Base-by-base conservation (phyloP, 2,329 filamentous ascomycete genomes). In the Neofusicoccum kwambonambiense region DNA sequence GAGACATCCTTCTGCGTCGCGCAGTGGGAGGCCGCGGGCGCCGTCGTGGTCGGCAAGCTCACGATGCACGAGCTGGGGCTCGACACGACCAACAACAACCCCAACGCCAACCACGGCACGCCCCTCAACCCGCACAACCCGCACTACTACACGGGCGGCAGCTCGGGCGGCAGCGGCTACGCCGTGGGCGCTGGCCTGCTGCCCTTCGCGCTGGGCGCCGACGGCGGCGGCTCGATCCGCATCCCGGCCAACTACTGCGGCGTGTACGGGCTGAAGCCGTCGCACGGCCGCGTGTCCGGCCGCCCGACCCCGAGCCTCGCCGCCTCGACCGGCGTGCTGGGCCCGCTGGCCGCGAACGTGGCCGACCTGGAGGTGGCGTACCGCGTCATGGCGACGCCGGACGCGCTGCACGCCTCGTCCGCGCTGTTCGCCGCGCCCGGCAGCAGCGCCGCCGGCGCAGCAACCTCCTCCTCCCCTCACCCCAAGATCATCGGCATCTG, bases 311-410 rank as follows among this genome's bases (percentile, higher is more conserved):
- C 81, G 13, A 86, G 86, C 65, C 81, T 87, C 60, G 85, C 84
- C 31, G 81, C 83, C 39, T 89, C 85, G 0, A 88, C 87, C 39
- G 86, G 85, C 64, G 89, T 95, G 15, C 81, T 86, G 6, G 91
- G 92, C 0, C 93, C 93, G 7, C 85, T 97, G 71, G 90, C 91
- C 15, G 84, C 87, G 54, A 94, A 85, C 63, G 90, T 90, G 67
- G 82, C 88, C 41, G 93, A 96, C 71, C 85, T 97, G 5, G 89
- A 90, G 67, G 83, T 93, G 61, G 89, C 90, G n/a, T 97, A 95
- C 79, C 88, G 91, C 57, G 75, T 91, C 70, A 92, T 96, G 84
- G 85, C 90, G 2, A 84, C 87, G 61, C 90, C 92, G 0, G 85
- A 96, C 70, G 86, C 89, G 0, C 77, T 82, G 2, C 84, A 89